Evolutionary conservation across 352 stramenopile species (phyloP).

Genomic region (Albugo laibachii): DNA sequence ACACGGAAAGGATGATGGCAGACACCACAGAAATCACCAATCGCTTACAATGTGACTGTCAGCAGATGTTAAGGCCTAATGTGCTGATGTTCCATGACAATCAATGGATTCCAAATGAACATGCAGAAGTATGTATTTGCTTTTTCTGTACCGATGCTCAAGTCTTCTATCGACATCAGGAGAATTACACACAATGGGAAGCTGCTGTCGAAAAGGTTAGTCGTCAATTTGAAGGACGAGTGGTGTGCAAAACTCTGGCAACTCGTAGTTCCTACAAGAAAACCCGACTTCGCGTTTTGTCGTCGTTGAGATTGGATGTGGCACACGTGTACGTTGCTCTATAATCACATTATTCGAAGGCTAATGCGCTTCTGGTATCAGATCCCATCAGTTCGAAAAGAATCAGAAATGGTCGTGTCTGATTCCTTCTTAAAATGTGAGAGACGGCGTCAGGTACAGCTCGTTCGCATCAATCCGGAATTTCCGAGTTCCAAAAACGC

Average conservation of each 20-base stretch:
- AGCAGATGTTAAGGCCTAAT: conserved; percentile 45
- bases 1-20: not conserved
- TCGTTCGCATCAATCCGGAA: conserved; percentile 67
- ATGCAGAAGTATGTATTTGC: conserved; percentile 24
- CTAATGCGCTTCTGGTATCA: conserved; percentile 5
- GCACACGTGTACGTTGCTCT: conserved; percentile 22
- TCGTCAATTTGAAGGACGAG: not conserved
- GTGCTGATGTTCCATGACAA: conserved; percentile 86
- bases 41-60: not conserved
- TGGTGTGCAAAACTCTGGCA: not conserved
- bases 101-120: conserved; percentile 53
- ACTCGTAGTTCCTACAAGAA: conserved; percentile 38
- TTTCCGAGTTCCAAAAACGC: conserved; percentile 28
- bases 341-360: not conserved
- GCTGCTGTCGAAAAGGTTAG: conserved; percentile 48
- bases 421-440: conserved; percentile 39
- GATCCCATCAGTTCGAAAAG: conserved; percentile 58
- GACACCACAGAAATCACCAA: not conserved
- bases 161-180: conserved; percentile 7
- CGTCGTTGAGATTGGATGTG: conserved; percentile 70
- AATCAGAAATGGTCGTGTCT: conserved; percentile 63
- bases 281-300: conserved; percentile 36
- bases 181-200: conserved; percentile 58
- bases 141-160: not conserved
- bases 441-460: conserved; percentile 19